phyloP scores from a whole-genome alignment of 352 stramenopile genomes.

The Hyphochytrium catenoides region DNA sequence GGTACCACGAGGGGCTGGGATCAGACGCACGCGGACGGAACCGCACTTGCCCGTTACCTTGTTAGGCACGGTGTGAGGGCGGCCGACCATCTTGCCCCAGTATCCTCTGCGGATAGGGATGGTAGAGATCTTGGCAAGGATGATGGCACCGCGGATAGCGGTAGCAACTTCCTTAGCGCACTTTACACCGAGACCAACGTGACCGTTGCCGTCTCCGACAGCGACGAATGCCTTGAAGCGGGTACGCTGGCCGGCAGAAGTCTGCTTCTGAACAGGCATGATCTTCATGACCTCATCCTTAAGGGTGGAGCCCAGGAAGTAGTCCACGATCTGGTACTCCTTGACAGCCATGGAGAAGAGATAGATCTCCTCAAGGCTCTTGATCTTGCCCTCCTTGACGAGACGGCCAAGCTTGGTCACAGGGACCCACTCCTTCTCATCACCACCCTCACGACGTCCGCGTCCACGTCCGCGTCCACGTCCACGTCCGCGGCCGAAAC shows the following conservation, averaged over 20 bases:
- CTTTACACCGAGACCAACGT: constrained; percentile 99
- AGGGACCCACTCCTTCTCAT: constrained; percentile 92
- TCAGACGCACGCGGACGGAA: constrained; percentile 94
- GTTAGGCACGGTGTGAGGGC: constrained; percentile 89
- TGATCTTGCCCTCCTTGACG: constrained; percentile 99
- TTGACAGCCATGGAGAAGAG: constrained; percentile 99
- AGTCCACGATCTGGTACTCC: constrained; percentile 98
- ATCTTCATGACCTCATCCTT: constrained; percentile 99
- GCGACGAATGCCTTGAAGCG: constrained; percentile 99
- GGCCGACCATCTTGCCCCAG: constrained; percentile 87
- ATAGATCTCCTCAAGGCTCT: constrained; percentile 98
- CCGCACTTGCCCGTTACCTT: constrained; percentile 99
- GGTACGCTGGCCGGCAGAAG: constrained; percentile 94
- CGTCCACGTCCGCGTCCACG: constrained; percentile 52
- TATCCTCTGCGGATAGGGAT: constrained; percentile 95
- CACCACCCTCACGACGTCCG: constrained; percentile 54
- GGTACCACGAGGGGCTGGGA: constrained; percentile 96
- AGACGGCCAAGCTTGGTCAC: constrained; percentile 99
- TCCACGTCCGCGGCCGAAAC: constrained; percentile 72
- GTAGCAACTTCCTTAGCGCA: constrained; percentile 96
- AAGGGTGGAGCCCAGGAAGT: constrained; percentile 92
- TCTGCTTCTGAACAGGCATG: constrained; percentile 99
- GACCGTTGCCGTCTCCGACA: constrained; percentile 90
- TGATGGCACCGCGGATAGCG: constrained; percentile 97
- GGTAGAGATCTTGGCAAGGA: constrained; percentile 95